Conservation (phyloP, 345 rosid species). For the Gynandropsis gynandra region DNA sequence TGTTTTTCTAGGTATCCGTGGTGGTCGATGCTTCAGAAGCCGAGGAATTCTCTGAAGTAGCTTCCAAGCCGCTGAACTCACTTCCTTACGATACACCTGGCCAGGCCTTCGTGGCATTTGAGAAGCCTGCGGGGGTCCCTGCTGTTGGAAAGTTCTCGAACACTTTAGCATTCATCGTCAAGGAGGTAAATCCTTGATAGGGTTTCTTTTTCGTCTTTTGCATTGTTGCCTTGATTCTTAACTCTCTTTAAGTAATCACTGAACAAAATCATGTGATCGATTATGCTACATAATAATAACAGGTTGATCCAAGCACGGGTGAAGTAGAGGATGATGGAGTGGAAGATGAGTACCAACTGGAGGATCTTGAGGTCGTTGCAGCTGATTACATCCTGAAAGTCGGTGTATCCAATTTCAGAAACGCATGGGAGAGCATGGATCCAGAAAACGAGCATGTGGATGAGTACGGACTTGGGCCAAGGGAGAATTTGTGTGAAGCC, state of each 20-base stretch:
- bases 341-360: constrained; percentile 95
- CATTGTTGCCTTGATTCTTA: not conserved
- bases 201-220: constrained; percentile 6
- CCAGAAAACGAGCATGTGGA: constrained; percentile 77
- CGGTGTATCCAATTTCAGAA: constrained; percentile 85
- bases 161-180: constrained; percentile 74
- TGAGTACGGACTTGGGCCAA: constrained; percentile 93
- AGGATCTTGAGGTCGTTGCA: constrained; percentile 90
- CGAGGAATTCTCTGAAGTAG: constrained; percentile 63
- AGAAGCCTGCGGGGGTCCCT: constrained; percentile 75
- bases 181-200: constrained; percentile 51
- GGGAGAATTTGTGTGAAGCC: constrained; percentile 85
- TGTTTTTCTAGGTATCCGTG: constrained; percentile 58
- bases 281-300: constrained; percentile 17
- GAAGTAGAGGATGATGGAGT: constrained; percentile 96
- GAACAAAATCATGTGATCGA: not conserved
- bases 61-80: constrained; percentile 63
- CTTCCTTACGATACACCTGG: constrained; percentile 95
- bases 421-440: constrained; percentile 91
- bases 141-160: constrained; percentile 89
- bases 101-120: constrained; percentile 82
- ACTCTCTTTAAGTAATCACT: no score
- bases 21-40: constrained; percentile 89
- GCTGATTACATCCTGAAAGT: constrained; percentile 88
- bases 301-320: constrained; percentile 90